Percentiles rank a stretch among this genome's conserved stretches.
Evolutionary conservation across 2,329 filamentous ascomycete species (phyloP).

Genomic region (Stagonosporopsis cucurbitacearum): DNA sequence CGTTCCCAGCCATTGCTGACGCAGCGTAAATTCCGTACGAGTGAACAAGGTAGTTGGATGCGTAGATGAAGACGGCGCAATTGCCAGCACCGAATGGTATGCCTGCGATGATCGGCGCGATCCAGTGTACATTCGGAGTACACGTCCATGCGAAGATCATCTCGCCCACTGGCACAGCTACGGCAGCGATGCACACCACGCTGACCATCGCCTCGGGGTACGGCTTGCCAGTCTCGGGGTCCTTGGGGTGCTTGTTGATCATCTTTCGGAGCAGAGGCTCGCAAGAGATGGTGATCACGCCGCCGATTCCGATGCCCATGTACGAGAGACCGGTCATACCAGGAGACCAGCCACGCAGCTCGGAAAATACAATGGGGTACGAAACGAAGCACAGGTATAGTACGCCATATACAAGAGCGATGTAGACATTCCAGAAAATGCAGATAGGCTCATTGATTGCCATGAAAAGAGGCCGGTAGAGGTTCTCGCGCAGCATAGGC

Average conservation of each 20-base stretch:
- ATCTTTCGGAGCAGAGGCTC: slow-evolving; percentile 76
- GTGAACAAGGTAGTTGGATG: slow-evolving; percentile 78
- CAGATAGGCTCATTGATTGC: slow-evolving; percentile 85
- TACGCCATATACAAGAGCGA: slow-evolving; percentile 81
- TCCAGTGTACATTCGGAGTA: slow-evolving; percentile 81
- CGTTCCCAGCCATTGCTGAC: slow-evolving; percentile 79
- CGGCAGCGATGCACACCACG: slow-evolving; percentile 77
- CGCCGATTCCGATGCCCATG: slow-evolving; percentile 70
- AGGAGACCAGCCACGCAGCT: slow-evolving; percentile 77
- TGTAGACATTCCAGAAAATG: slow-evolving; percentile 75
- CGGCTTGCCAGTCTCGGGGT: slow-evolving; percentile 75
- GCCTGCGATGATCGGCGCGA: slow-evolving; percentile 78
- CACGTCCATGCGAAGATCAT: slow-evolving; percentile 79
- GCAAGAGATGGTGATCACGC: slow-evolving; percentile 55
- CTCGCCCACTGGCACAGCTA: slow-evolving; percentile 78
- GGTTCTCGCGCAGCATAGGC: slow-evolving; percentile 73
- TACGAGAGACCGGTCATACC: slow-evolving; percentile 80
- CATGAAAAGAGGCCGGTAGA: slow-evolving; percentile 79
- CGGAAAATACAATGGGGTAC: slow-evolving; percentile 82
- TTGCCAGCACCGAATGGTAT: slow-evolving; percentile 82
- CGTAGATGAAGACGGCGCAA: slow-evolving; percentile 80
- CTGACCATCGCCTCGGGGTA: slow-evolving; percentile 82
- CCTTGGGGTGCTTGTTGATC: slow-evolving; percentile 76
- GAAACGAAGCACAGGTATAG: slow-evolving; percentile 90
- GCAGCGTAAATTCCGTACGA: slow-evolving; percentile 84